phyloP scores from a whole-genome alignment of 1,139 yeast genomes.

The Taphrina communis region DNA sequence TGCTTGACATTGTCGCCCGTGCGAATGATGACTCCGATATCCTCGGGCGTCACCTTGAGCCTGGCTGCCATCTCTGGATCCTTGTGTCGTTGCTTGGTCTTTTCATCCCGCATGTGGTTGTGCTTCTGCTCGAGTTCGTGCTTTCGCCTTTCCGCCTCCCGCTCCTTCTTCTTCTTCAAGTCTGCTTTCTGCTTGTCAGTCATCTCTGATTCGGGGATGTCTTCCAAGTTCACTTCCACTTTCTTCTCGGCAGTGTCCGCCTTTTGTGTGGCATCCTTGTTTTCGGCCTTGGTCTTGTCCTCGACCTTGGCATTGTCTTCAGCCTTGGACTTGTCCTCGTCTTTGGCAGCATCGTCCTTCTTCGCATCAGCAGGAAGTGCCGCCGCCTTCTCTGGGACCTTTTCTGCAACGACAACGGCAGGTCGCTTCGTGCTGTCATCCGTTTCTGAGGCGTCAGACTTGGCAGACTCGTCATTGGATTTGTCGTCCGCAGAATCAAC shows the following conservation, averaged over 20 bases:
- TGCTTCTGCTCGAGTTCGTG: conserved; percentile 17
- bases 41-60: conserved; percentile 18
- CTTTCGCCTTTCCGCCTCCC: conserved; percentile 17
- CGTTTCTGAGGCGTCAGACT: background rate
- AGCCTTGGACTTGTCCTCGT: background rate
- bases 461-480: background rate
- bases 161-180: conserved; percentile 16
- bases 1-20: conserved; percentile 30
- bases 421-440: background rate
- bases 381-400: background rate
- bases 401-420: background rate
- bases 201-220: background rate
- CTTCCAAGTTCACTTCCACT: background rate
- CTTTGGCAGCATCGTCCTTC: conserved; percentile 2
- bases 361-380: background rate
- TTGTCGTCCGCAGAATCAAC: too few species aligned
- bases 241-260: background rate
- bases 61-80: conserved; percentile 13
- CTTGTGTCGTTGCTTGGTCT: background rate
- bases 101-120: conserved; percentile 1
- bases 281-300: background rate
- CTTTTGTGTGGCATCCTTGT: background rate
- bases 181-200: conserved; percentile 13
- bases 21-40: conserved; percentile 32
- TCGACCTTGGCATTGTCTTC: background rate